Conservation (phyloP, 805 yeast genomes). For the Starmerella sirachaensis region DNA sequence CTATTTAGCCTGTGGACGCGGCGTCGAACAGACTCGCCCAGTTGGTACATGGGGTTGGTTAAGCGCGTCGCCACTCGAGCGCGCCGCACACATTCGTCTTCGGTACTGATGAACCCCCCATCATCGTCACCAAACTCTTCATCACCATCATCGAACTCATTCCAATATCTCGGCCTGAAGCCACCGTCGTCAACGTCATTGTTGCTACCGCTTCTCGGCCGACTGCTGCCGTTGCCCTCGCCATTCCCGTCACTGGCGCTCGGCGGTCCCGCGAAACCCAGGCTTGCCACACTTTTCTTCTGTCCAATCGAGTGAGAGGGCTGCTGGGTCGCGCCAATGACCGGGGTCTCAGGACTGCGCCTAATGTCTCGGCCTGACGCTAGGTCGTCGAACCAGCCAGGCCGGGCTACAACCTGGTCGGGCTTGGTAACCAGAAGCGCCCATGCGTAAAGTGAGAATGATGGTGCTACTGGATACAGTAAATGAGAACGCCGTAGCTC, state of each 20-base stretch:
- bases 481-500: constrained; percentile 38
- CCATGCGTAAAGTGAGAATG: constrained; percentile 30
- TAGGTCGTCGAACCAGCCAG: constrained; percentile 33
- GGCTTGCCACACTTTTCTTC: constrained; percentile 1
- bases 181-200: background rate
- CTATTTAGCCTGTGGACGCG: constrained; percentile 9
- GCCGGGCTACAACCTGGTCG: constrained; percentile 27
- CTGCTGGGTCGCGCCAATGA: background rate
- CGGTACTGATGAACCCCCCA: constrained; percentile 26
- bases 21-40: constrained; percentile 21
- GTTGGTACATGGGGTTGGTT: constrained; percentile 25
- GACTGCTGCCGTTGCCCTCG: background rate
- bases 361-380: constrained; percentile 34
- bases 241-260: background rate
- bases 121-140: constrained; percentile 30
- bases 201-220: constrained; percentile 2
- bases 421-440: constrained; percentile 28
- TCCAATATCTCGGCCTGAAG: constrained; percentile 40
- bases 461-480: constrained; percentile 35
- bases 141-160: constrained; percentile 53
- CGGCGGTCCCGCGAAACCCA: background rate
- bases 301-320: background rate
- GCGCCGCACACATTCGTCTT: constrained; percentile 24
- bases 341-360: constrained; percentile 31
- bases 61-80: constrained; percentile 26